These are phyloP conservation scores for Trichosporon faecale DNA, from an alignment of 1,284 basidiomycete species.

Conservation along the genomic window DNA sequence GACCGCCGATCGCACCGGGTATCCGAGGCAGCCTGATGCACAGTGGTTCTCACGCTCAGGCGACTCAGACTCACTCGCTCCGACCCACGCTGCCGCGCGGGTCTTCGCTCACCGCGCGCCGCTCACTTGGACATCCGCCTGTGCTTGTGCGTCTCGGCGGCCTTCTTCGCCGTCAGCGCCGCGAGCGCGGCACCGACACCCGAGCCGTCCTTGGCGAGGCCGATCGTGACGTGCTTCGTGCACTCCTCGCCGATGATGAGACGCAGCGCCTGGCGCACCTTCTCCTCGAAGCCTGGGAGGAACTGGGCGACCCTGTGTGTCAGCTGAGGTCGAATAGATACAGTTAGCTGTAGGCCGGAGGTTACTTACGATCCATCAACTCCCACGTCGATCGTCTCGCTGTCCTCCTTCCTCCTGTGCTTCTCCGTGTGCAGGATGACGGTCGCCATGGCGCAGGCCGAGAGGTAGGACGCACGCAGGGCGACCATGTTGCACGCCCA, in stretches of 20 bases:
- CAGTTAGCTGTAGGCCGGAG: too few species aligned
- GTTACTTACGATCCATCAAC: slow-evolving; percentile 81
- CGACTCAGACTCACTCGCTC: too few species aligned
- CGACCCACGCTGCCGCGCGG: too few species aligned
- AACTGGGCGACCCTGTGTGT: slow-evolving; percentile 73
- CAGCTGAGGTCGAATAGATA: too few species aligned
- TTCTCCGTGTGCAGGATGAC: slow-evolving; percentile 74
- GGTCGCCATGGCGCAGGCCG: slow-evolving; percentile 82
- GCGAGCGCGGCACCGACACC: slow-evolving; percentile 69
- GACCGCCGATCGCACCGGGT: too few species aligned
- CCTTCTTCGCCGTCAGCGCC: slow-evolving; percentile 53
- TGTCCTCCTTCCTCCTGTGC: slow-evolving; percentile 56
- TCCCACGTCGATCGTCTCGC: slow-evolving; percentile 66
- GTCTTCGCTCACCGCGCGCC: not conserved
- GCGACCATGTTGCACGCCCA: slow-evolving; percentile 77
- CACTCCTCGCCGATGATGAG: slow-evolving; percentile 72
- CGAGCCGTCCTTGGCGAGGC: slow-evolving; percentile 93
- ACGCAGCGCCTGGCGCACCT: slow-evolving; percentile 70
- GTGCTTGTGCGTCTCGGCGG: slow-evolving; percentile 27
- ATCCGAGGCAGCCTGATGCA: too few species aligned
- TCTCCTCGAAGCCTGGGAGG: slow-evolving; percentile 78
- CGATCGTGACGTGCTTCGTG: slow-evolving; percentile 76
- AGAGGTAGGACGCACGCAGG: slow-evolving; percentile 74
- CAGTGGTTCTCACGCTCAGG: not conserved
- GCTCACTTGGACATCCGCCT: not conserved